These are phyloP conservation scores for Wickerhamiella nectarea DNA, from an alignment of 805 yeast genomes.

Conservation along the genomic window DNA sequence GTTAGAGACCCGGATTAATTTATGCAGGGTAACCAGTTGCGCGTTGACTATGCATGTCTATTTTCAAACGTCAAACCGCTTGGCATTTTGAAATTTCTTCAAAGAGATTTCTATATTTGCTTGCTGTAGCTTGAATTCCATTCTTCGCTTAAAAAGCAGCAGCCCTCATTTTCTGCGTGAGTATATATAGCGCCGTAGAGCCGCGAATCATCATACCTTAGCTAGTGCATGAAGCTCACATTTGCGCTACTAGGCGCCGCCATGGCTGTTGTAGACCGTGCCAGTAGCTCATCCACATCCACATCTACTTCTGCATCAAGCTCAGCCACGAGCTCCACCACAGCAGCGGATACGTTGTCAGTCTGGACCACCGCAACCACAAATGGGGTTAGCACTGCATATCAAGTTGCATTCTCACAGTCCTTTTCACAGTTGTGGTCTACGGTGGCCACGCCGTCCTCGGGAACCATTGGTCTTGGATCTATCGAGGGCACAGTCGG, in stretches of 20 bases:
- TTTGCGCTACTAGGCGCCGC: background rate
- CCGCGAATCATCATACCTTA: background rate
- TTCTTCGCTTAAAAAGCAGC: too few species aligned
- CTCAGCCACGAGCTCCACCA: background rate
- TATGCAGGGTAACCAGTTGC: too few species aligned
- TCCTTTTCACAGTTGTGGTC: constrained; percentile 26
- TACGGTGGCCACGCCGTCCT: constrained; percentile 34
- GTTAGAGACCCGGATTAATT: too few species aligned
- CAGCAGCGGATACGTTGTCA: background rate
- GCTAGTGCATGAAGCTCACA: background rate
- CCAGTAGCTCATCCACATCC: too few species aligned
- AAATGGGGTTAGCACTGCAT: constrained; percentile 23
- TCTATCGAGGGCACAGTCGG: constrained; percentile 58
- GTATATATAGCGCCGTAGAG: background rate
- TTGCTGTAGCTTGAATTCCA: too few species aligned
- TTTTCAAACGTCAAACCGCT: too few species aligned
- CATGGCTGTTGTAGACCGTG: background rate
- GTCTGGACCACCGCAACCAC: constrained; percentile 1
- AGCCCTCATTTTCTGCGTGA: too few species aligned
- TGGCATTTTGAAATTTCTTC: too few species aligned
- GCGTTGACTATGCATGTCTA: too few species aligned
- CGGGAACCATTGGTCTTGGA: constrained; percentile 73
- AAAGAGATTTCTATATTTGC: too few species aligned
- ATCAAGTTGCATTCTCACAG: constrained; percentile 31
- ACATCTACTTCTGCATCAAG: background rate